Percentiles rank a stretch among this genome's conserved stretches.
phyloP scores from a whole-genome alignment of 2,329 filamentous ascomycete genomes.

The Arthroderma uncinatum region DNA sequence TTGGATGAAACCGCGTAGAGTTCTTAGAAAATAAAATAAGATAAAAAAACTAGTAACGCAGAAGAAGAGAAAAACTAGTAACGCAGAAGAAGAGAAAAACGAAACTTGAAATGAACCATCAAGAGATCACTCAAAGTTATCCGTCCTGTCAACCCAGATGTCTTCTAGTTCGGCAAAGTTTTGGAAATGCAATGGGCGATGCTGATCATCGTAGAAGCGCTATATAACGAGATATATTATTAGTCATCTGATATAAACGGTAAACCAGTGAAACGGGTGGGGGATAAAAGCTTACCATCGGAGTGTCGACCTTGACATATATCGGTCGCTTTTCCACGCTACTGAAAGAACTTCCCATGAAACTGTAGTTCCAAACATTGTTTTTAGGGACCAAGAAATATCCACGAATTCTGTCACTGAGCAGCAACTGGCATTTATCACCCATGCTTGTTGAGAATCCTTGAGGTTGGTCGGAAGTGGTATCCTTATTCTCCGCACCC shows the following conservation, averaged over 20 bases:
- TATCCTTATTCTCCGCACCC: slow-evolving; percentile 92
- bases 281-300: slow-evolving; percentile 35
- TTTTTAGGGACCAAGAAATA: slow-evolving; percentile 94
- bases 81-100: slow-evolving; percentile 6
- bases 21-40: slow-evolving; percentile 13
- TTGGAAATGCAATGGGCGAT: slow-evolving; percentile 89
- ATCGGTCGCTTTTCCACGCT: slow-evolving; percentile 82
- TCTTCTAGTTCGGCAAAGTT: slow-evolving; percentile 97
- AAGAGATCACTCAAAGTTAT: slow-evolving; percentile 70
- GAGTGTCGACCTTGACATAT: slow-evolving; percentile 88
- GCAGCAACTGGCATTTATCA: slow-evolving; percentile 84
- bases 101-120: background rate
- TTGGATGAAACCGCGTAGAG: slow-evolving; percentile 8
- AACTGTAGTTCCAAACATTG: slow-evolving; percentile 92
- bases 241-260: slow-evolving; percentile 2
- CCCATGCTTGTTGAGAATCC: slow-evolving; percentile 89
- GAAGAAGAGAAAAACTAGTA: slow-evolving; percentile 4
- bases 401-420: slow-evolving; percentile 86
- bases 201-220: slow-evolving; percentile 83
- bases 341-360: slow-evolving; percentile 84
- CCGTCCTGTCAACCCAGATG: slow-evolving; percentile 82
- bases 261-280: background rate
- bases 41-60: slow-evolving; percentile 9
- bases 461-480: slow-evolving; percentile 80
- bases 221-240: slow-evolving; percentile 13